Evolutionary conservation across 768 basidiomycete species (phyloP).

Genomic region (Suillus subalutaceus): DNA sequence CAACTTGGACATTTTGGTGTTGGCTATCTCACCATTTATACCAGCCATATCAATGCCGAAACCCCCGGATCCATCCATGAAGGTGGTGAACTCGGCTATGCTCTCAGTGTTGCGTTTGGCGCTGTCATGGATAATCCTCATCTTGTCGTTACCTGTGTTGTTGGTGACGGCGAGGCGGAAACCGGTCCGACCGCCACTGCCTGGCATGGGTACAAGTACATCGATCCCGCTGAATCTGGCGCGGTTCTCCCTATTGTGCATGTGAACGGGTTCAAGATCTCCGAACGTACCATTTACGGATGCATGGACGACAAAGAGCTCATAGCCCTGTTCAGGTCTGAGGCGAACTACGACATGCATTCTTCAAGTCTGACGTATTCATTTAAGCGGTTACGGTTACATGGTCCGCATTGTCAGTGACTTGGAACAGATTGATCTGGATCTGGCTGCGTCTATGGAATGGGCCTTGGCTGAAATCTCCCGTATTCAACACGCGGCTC

Average conservation of each 20-base stretch:
- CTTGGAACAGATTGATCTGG: constrained; percentile 65
- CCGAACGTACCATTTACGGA: constrained; percentile 86
- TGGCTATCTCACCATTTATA: constrained; percentile 6
- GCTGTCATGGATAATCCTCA: constrained; percentile 92
- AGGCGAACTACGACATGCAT: constrained; percentile 15
- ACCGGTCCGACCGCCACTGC: constrained; percentile 78
- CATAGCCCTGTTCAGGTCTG: constrained; percentile 68
- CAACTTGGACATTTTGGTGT: constrained; percentile 1
- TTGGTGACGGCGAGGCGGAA: constrained; percentile 91
- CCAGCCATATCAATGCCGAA: constrained; percentile 75
- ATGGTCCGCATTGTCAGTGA: constrained; percentile 83
- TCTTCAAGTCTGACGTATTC: constrained; percentile 10
- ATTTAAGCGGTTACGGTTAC: constrained; percentile 77
- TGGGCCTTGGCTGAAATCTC: constrained; percentile 78
- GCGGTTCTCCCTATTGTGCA: constrained; percentile 92
- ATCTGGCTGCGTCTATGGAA: constrained; percentile 80
- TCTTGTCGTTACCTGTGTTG: constrained; percentile 75
- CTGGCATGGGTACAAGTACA: constrained; percentile 89
- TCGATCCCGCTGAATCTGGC: constrained; percentile 88
- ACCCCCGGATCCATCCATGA: constrained; percentile 92
- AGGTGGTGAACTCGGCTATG: constrained; percentile 90
- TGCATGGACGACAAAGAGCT: constrained; percentile 91
- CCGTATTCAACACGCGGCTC: constrained; percentile 79
- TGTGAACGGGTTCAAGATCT: constrained; percentile 89
- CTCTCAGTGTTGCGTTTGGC: constrained; percentile 83